Conservation (phyloP, 2,329 filamentous ascomycete genomes). For the Aurifilum marmelostoma region DNA sequence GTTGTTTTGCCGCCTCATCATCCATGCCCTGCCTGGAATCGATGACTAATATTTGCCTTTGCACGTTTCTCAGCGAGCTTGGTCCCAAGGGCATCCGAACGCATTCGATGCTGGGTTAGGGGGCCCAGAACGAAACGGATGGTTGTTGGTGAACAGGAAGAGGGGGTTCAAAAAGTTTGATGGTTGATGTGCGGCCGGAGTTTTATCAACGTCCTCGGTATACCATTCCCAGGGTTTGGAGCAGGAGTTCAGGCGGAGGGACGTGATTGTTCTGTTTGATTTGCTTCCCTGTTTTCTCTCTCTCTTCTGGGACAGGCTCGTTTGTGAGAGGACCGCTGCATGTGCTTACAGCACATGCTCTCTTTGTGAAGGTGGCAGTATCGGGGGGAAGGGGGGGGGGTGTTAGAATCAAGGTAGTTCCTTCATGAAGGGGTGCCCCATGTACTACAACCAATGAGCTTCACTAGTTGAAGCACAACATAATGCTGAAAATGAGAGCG, state of each 20-base stretch:
- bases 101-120: conserved; percentile 56
- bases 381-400: too few relatives aligned
- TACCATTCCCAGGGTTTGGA: conserved; percentile 7
- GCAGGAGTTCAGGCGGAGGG: conserved; percentile 19
- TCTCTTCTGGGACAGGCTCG: background rate
- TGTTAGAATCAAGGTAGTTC: background rate
- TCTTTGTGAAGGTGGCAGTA: background rate
- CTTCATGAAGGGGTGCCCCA: background rate
- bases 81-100: conserved; percentile 58
- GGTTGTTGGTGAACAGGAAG: background rate
- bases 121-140: background rate
- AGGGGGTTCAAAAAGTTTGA: background rate
- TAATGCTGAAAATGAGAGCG: background rate
- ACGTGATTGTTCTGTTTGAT: background rate
- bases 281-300: background rate
- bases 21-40: background rate
- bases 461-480: background rate
- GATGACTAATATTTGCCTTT: conserved; percentile 28
- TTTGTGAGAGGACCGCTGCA: background rate
- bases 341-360: background rate
- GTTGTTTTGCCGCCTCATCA: conserved; percentile 33
- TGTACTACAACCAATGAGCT: background rate
- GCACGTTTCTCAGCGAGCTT: conserved; percentile 47
- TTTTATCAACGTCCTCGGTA: conserved; percentile 8
- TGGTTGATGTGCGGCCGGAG: conserved; percentile 7